phyloP scores from a whole-genome alignment of 2,329 filamentous ascomycete genomes.

The Polytolypa hystricis region DNA sequence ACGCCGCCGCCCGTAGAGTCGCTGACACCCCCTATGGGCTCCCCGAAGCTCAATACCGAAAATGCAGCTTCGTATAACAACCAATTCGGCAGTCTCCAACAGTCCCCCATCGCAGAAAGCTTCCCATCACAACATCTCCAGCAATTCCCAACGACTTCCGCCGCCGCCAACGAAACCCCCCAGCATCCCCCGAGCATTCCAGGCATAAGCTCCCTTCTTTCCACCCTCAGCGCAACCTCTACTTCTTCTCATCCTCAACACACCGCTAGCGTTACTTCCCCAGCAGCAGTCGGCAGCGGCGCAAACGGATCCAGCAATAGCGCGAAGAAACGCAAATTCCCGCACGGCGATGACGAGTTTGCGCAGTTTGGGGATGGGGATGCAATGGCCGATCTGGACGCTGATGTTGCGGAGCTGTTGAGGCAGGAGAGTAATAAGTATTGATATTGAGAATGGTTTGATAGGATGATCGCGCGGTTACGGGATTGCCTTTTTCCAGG shows the following conservation, averaged over 20 bases:
- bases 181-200: background rate
- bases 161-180: constrained; percentile 4
- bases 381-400: constrained; percentile 47
- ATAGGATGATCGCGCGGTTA: no score
- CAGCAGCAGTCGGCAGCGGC: constrained; percentile 8
- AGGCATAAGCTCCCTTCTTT: constrained; percentile 21
- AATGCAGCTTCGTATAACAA: background rate
- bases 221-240: constrained; percentile 31
- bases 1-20: constrained; percentile 63
- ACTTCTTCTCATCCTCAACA: constrained; percentile 18
- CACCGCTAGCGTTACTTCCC: no score
- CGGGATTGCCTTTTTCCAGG: background rate
- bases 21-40: constrained; percentile 42
- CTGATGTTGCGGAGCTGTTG: constrained; percentile 49
- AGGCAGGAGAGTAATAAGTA: constrained; percentile 32
- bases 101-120: no score
- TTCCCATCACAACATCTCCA: constrained; percentile 26
- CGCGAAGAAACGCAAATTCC: constrained; percentile 40
- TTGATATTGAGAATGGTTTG: background rate
- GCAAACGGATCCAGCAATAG: no score
- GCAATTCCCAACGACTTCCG: constrained; percentile 3
- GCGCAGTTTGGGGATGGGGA: constrained; percentile 41
- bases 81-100: background rate
- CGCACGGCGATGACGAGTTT: constrained; percentile 31
- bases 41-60: constrained; percentile 27